Evolutionary conservation across 1,139 yeast genomes (phyloP), one percentile per base, ranked within the genome.

Genomic region (Scheffersomyces illinoinensis): DNA sequence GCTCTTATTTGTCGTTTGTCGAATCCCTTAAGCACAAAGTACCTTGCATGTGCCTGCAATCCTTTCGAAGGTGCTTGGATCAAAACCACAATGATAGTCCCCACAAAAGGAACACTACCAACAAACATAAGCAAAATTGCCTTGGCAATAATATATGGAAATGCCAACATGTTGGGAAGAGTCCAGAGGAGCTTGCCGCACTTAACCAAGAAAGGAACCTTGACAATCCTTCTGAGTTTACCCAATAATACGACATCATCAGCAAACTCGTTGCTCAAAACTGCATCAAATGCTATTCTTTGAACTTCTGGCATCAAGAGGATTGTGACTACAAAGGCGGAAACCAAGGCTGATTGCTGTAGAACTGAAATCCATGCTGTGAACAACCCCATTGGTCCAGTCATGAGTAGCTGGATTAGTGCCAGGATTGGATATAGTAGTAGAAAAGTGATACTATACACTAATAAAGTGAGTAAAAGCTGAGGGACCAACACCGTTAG

Each of bases 21-120:
- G 66, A 78, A 83, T 1, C 86, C 88, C 66, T 86, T 87, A 54
- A 89, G 76, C 47, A 81, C 81, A 65, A 85, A 89, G 68, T 89
- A 90, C 54, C 93, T 75, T 17, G 75, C 68, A 60, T 88, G 93
- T 19, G 85, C 79, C 54, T 76, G 75, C 57, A 81, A 75, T 0
- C 90, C 93, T 55, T 84, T 83, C 26, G 84, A 76, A 0, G 91
- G 87, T 1, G 91, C 88, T 57, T 83, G 84, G 20, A 88, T 62
- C 4, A 86, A 62, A 17, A 88, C 75, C 6, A 85, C 80, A 12
- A 87, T 54, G 4, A 84, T 54, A 0, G 93, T 91, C 0, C 95
- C 96, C 14, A 86, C 52, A 7, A 88, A 58, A 0, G 96, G 96
- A 14, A 89, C 75, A 58, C 83, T 75, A 43, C 84, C 82, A 23